A percentile compares a stretch with the other conserved stretches of the same genome.
Conservation (phyloP, 2,329 filamentous ascomycete genomes). For the Aspergillus sergii region DNA sequence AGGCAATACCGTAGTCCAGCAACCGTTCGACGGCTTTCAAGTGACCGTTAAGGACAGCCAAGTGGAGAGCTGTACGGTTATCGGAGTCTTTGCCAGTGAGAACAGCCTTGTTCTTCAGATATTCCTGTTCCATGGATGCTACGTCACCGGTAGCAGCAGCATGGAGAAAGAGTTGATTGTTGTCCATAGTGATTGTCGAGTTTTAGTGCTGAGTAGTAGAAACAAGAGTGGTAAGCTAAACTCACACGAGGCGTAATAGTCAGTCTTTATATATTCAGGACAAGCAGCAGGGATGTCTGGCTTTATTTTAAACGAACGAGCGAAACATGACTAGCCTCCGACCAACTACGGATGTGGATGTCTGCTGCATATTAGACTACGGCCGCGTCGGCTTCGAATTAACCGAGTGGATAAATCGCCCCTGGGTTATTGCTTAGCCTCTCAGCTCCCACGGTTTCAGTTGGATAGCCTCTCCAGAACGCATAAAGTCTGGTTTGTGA, state of each 20-base stretch:
- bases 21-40: neutral
- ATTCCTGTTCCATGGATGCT: neutral
- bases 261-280: neutral
- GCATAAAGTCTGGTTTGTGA: neutral
- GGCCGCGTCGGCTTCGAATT: neutral
- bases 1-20: neutral
- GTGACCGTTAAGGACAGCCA: neutral
- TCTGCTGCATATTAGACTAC: neutral
- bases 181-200: neutral
- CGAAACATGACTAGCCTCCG: neutral
- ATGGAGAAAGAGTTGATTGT: neutral
- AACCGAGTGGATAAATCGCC: neutral
- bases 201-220: neutral
- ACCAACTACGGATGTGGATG: neutral
- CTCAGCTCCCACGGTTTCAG: neutral
- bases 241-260: neutral
- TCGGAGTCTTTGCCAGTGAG: neutral
- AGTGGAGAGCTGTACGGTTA: neutral
- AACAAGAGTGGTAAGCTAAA: neutral
- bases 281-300: neutral
- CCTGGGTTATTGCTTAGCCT: neutral
- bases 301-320: neutral
- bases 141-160: neutral
- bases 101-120: neutral
- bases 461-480: neutral